A percentile compares a stretch with the other conserved stretches of the same genome.
These are phyloP conservation scores for Hymenoscyphus fraxineus DNA, from an alignment of 2,329 filamentous ascomycete genomes.

Conservation along the genomic window DNA sequence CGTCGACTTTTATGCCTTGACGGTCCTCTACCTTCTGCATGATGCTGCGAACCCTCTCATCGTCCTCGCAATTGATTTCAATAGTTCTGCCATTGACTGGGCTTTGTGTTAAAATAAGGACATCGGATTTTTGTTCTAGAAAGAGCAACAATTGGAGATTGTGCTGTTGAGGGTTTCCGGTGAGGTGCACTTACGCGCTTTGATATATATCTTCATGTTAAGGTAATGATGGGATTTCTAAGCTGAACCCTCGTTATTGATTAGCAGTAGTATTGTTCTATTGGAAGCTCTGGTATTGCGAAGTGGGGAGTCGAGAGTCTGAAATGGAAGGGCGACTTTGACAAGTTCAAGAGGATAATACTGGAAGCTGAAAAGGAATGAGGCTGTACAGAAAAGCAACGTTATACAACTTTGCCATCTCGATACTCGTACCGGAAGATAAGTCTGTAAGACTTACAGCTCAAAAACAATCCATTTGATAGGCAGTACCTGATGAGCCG, in stretches of 20 bases:
- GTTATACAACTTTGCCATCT: not conserved
- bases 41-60: not conserved
- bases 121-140: no score
- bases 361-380: not conserved
- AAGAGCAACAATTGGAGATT: not conserved
- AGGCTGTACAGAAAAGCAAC: not conserved
- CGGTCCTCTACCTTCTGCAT: not conserved
- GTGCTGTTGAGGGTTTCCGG: not conserved
- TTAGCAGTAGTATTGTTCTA: no score
- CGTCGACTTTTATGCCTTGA: not conserved
- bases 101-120: not conserved
- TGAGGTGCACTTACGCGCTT: not conserved
- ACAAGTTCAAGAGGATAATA: not conserved
- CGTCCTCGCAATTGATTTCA: not conserved
- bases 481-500: no score
- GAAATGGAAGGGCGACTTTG: not conserved
- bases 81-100: not conserved
- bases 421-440: no score
- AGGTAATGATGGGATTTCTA: no score
- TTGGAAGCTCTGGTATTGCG: not conserved
- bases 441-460: no score
- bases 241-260: no score
- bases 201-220: slow-evolving; percentile 7
- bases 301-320: not conserved
- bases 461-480: no score